These are phyloP conservation scores for Puccinia hordei DNA, from an alignment of 1,284 basidiomycete species.

Conservation along the genomic window DNA sequence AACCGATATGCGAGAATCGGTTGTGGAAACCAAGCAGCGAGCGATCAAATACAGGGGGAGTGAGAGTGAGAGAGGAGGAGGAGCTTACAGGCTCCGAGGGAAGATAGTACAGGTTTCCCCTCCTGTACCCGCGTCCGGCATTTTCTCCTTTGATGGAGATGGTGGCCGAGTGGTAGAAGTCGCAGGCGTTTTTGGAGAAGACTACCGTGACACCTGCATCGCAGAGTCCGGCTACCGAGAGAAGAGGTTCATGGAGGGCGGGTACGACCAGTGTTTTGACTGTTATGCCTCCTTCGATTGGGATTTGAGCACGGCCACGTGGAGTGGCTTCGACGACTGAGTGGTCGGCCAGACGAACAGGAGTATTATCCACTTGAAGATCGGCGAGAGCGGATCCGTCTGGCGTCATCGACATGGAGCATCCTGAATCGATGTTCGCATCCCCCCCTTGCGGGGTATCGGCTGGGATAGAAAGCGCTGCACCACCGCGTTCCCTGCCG, in stretches of 20 bases:
- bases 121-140: background rate
- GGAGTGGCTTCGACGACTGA: background rate
- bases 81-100: background rate
- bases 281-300: background rate
- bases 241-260: no score
- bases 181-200: background rate
- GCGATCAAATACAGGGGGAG: background rate
- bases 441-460: background rate
- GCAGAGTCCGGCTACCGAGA: no score
- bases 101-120: conserved; percentile 1
- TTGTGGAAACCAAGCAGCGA: background rate
- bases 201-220: background rate
- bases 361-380: no score
- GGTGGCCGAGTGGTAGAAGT: background rate
- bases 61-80: background rate
- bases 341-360: no score
- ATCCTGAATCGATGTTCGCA: no score
- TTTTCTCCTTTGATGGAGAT: no score
- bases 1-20: background rate
- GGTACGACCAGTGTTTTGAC: background rate
- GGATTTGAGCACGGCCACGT: background rate
- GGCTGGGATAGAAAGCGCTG: background rate
- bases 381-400: no score
- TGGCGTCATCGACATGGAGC: no score
- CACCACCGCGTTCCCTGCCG: background rate